phyloP scores from a whole-genome alignment of 768 basidiomycete species.

The Chalciporus pseudorubinellus region DNA sequence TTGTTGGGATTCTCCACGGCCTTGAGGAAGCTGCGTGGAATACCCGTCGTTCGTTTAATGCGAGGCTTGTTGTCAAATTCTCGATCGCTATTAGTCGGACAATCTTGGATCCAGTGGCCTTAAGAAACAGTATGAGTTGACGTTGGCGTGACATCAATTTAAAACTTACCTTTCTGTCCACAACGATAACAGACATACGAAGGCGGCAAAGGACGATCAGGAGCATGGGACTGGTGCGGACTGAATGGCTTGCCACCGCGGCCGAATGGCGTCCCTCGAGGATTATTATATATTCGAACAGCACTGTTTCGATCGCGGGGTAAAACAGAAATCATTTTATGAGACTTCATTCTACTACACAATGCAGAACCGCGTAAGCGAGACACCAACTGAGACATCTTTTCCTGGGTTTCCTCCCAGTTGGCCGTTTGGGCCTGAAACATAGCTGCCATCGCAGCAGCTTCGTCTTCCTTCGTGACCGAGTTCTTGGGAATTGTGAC shows the following conservation, averaged over 20 bases:
- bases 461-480: constrained; percentile 74
- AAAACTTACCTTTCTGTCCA: constrained; percentile 83
- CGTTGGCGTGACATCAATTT: neutral
- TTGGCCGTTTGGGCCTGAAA: constrained; percentile 90
- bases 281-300: constrained; percentile 61
- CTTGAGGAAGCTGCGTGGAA: constrained; percentile 96
- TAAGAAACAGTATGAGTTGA: constrained; percentile 9
- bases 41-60: constrained; percentile 97
- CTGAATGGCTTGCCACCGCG: constrained; percentile 54
- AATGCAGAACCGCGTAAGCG: constrained; percentile 51
- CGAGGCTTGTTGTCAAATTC: constrained; percentile 93
- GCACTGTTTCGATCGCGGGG: constrained; percentile 49
- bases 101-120: constrained; percentile 99
- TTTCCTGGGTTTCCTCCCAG: constrained; percentile 99
- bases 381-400: constrained; percentile 97
- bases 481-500: constrained; percentile 36
- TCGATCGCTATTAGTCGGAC: constrained; percentile 95
- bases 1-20: constrained; percentile 85
- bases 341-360: constrained; percentile 70
- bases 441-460: constrained; percentile 97
- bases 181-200: constrained; percentile 99
- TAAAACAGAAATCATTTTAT: constrained; percentile 57
- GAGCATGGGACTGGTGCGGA: constrained; percentile 49
- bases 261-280: constrained; percentile 62
- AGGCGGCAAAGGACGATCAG: constrained; percentile 80